Base-by-base conservation (phyloP, 73 alveolate genomes). In the Uronychia setigera region DNA sequence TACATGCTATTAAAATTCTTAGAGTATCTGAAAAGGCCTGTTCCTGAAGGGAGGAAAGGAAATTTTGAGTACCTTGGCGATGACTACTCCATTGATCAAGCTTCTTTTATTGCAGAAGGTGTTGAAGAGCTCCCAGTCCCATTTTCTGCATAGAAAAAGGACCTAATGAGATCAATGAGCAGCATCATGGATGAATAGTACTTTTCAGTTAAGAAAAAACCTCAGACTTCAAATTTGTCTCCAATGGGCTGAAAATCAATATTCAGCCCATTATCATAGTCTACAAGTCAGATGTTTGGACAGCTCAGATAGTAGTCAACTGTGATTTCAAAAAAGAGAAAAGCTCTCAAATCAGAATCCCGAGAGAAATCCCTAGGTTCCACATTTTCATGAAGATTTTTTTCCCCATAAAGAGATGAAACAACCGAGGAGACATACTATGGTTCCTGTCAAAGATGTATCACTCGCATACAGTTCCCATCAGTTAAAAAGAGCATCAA, bases 11-110 rank as follows among this genome's bases (percentile, higher is more conserved):
- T 75, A 26, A 1, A n/a, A n/a, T n/a, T n/a, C n/a, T 58, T 76
- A 83, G 90, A 34, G 26, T 74, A 74, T 31, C 79, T 83, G 59
- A 75, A 58, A 19, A 75, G 34, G 78, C 35, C 84, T 34, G 90
- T 82, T 14, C 76, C 67, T 5, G 67, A 46, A 19, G 67, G 67
- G 67, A 5, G 19, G n/a, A 46, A 46, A 46, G 67, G 67, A 5
- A 11, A 46, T 5, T 46, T 11, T 46, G 67, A 46, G 67, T 46
- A 46, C 19, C 67, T 46, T 5, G 67, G 67, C 5, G 67, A 46
- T 5, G 19, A 19, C 67, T 11, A 11, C n/a, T 11, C n/a, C 67
- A 46, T 46, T 19, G 67, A 46, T 5, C 67, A 46, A 19, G n/a
- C 67, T n/a, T n/a, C n/a, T n/a, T n/a, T n/a, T n/a, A n/a, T n/a